Evolutionary conservation across 495 filamentous ascomycete species (phyloP), one percentile per base, ranked within the genome.

Genomic region (Hyaloscypha variabilis): DNA sequence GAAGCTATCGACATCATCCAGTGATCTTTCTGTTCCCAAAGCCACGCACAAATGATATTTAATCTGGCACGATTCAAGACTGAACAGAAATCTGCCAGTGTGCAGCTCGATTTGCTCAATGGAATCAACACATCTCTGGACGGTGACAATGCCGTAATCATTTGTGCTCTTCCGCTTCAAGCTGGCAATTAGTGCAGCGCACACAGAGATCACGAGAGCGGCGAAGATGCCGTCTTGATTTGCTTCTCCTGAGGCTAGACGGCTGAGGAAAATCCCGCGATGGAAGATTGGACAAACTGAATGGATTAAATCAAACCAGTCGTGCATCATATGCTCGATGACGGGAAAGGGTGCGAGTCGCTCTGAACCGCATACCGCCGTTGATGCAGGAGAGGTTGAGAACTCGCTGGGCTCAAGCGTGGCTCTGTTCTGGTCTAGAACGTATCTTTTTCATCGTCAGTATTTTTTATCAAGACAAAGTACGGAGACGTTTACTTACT

Each of bases 261-360:
- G 67, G 10, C 6, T 31, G 2, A 69, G 25, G 53, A 66, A 69
- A 8, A 49, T 26, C 17, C 19, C 51, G 2, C 42, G 58, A 58
- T 69, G 58, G 5, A 56, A 34, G 5, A 66, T 56, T n/a, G 67
- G 67, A 11, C n/a, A 19, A 28, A 66, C 63, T 28, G 67, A 62
- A 54, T 69, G 67, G 30, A 66, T 66, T 17, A 62, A 6, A 2
- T 65, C 58, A 50, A 69, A 69, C 67, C 67, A 69, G 57, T 69
- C 67, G 24, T 65, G 14, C 1, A 69, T 51, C 17, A 69, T 69
- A 23, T 63, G 39, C 21, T 28, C 26, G 25, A 69, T 66, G 1
- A 58, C 10, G 17, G 19, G 6, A 2, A 23, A 21, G 13, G 67
- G 51, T n/a, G 11, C 63, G 2, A 69, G 17, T 34, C 58, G 25